phyloP scores from a whole-genome alignment of 1,284 basidiomycete species.

The Pterula multifida region DNA sequence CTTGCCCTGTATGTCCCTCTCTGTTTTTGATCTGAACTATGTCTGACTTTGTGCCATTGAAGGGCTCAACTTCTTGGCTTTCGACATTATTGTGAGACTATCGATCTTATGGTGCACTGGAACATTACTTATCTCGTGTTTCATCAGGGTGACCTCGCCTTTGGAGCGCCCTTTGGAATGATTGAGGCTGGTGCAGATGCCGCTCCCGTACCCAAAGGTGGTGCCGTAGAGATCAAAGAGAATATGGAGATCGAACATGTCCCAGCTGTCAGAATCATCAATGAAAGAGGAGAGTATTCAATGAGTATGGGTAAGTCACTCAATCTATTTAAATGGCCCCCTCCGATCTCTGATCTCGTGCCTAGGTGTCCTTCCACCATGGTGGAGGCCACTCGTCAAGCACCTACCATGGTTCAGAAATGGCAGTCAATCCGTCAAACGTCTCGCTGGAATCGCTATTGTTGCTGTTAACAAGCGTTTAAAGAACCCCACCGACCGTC shows the following conservation, averaged over 20 bases:
- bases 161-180: slow-evolving; percentile 62
- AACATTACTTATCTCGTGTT: too few relatives aligned
- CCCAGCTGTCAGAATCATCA: slow-evolving; percentile 79
- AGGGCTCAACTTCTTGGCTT: slow-evolving; percentile 59
- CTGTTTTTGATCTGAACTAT: slow-evolving; percentile 3
- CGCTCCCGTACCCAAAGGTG: slow-evolving; percentile 25
- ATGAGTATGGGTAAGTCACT: slow-evolving; percentile 40
- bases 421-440: slow-evolving; percentile 58
- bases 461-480: slow-evolving; percentile 72
- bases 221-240: slow-evolving; percentile 19
- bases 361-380: slow-evolving; percentile 69
- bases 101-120: slow-evolving; percentile 9
- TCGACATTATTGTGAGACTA: slow-evolving; percentile 62
- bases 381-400: slow-evolving; percentile 55
- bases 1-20: slow-evolving; percentile 52
- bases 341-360: slow-evolving; percentile 36
- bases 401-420: slow-evolving; percentile 65
- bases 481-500: slow-evolving; percentile 48
- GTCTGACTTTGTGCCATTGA: too few relatives aligned
- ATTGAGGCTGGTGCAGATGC: slow-evolving; percentile 46
- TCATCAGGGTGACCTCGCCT: slow-evolving; percentile 56
- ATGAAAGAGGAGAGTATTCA: slow-evolving; percentile 81
- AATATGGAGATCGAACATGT: slow-evolving; percentile 43
- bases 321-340: too few relatives aligned
- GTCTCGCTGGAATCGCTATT: slow-evolving; percentile 72